These are phyloP conservation scores for Phylloporus rhodoxanthus DNA, from an alignment of 768 basidiomycete genomes.

Conservation along the genomic window DNA sequence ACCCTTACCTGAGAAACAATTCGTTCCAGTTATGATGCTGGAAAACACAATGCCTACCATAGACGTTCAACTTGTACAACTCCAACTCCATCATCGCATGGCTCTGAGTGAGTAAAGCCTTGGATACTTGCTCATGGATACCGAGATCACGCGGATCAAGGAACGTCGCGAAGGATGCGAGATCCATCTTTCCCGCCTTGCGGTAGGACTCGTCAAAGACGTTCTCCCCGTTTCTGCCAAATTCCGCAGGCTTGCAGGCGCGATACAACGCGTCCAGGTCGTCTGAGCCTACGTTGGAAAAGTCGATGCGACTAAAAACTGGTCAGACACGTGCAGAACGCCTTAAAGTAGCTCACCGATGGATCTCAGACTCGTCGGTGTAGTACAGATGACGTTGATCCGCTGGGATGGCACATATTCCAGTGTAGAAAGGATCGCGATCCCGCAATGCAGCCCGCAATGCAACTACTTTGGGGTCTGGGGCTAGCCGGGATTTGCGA, in stretches of 20 bases:
- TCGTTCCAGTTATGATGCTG: not conserved
- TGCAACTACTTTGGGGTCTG: not conserved
- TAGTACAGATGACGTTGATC: not conserved
- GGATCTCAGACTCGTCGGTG: not conserved
- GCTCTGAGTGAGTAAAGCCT: slow-evolving; percentile 25
- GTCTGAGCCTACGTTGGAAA: not conserved
- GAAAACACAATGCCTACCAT: slow-evolving; percentile 27
- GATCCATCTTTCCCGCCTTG: slow-evolving; percentile 43
- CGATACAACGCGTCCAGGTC: slow-evolving; percentile 21
- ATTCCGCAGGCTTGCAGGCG: slow-evolving; percentile 38
- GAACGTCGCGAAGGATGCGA: slow-evolving; percentile 28
- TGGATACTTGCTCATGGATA: slow-evolving; percentile 17
- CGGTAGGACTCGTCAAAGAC: slow-evolving; percentile 42
- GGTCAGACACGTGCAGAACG: not conserved
- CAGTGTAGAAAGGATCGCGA: not conserved
- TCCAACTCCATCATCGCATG: slow-evolving; percentile 18
- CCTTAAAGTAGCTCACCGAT: not conserved
- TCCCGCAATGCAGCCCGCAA: not conserved
- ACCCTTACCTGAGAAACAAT: slow-evolving; percentile 12
- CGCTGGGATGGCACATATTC: not conserved
- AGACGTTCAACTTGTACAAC: slow-evolving; percentile 44
- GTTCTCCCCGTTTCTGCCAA: slow-evolving; percentile 33
- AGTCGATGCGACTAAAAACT: slow-evolving; percentile 1
- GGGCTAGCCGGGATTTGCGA: too few relatives aligned
- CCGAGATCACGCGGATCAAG: slow-evolving; percentile 30